Conservation (phyloP, 2,329 filamentous ascomycete species). For the Corinectria fuckeliana region DNA sequence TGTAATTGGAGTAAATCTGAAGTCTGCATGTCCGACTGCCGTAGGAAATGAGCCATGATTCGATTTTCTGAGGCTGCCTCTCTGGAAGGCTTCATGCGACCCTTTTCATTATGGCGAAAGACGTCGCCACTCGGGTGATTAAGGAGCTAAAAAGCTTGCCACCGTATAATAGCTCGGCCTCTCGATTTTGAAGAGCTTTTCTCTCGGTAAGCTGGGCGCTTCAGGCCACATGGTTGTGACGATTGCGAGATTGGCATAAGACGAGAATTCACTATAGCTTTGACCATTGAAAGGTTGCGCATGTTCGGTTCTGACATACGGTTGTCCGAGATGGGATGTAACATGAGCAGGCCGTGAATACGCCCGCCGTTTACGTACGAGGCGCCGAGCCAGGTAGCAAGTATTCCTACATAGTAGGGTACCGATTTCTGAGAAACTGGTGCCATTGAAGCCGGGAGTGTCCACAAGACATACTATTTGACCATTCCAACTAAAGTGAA, state of each 20-base stretch:
- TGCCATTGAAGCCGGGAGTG: slow-evolving; percentile 22
- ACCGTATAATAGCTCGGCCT: background rate
- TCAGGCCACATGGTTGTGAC: slow-evolving; percentile 24
- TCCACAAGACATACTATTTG: slow-evolving; percentile 17
- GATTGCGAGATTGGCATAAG: slow-evolving; percentile 5
- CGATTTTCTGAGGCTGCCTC: background rate
- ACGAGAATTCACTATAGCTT: background rate
- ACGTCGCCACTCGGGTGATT: background rate
- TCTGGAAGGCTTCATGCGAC: background rate
- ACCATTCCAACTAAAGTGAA: background rate
- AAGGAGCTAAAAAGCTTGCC: slow-evolving; percentile 4
- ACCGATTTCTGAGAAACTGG: slow-evolving; percentile 14
- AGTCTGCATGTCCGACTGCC: rapidly evolving
- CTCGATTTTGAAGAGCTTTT: background rate
- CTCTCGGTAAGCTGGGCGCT: background rate
- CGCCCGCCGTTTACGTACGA: slow-evolving; percentile 16
- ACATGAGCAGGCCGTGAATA: slow-evolving; percentile 11
- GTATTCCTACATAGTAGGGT: slow-evolving; percentile 14
- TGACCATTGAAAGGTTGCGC: slow-evolving; percentile 7
- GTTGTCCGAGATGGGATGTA: slow-evolving; percentile 21
- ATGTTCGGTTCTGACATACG: slow-evolving; percentile 17
- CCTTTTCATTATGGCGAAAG: slow-evolving; percentile 4
- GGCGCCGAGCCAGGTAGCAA: slow-evolving; percentile 18
- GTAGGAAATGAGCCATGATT: background rate
- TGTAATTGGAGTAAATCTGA: slow-evolving; percentile 4